Evolutionary conservation across 2,329 filamentous ascomycete species (phyloP), one percentile per base, ranked within the genome.

Genomic region (Fusarium graminum): DNA sequence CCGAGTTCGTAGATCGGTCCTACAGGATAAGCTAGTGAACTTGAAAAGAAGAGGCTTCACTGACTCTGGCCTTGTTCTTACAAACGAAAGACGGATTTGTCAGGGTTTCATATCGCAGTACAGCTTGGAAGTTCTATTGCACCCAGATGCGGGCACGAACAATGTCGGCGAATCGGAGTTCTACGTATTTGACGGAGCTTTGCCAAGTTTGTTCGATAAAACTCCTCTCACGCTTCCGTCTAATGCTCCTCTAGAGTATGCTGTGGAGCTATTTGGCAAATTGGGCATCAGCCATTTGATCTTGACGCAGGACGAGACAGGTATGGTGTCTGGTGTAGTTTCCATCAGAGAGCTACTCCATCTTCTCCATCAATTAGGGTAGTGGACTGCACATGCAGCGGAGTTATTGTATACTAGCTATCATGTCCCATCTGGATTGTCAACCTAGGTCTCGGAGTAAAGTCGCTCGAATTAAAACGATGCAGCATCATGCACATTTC

Each of bases 161-260:
- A 36, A 41, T 3, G 36, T 34, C 11, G 39, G 28, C 6, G 52
- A 47, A 7, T 30, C n/a, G 9, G 59, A 62, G 16, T 12, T 62
- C 4, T 38, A n/a, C 14, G 1, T 65, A 2, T 26, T 67, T 4
- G 46, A 45, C 7, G 49, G 30, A 1, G 2, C 22, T 1, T 16
- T 56, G 8, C 41, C 26, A 1, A 26, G 36, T 6, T 7, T 26
- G 7, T 55, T 68, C 2, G 34, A 68, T 5, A 50, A 11, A 8
- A 61, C 13, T 7, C 52, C 63, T 4, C 11, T 67, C 3, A 41
- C 36, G 1, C 25, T 68, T 8, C 11, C 47, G 0, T 43, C 30
- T 1, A 62, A 42, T 3, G 50, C 63, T 9, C 63, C 65, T 5
- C 22, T 68, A 3, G 64, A 68, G 17, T 51, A 62, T 45, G 64